A percentile compares a stretch with the other conserved stretches of the same genome.
These are phyloP conservation scores for Escovopsis sp. DNA, from an alignment of 2,329 filamentous ascomycete species.

Conservation along the genomic window DNA sequence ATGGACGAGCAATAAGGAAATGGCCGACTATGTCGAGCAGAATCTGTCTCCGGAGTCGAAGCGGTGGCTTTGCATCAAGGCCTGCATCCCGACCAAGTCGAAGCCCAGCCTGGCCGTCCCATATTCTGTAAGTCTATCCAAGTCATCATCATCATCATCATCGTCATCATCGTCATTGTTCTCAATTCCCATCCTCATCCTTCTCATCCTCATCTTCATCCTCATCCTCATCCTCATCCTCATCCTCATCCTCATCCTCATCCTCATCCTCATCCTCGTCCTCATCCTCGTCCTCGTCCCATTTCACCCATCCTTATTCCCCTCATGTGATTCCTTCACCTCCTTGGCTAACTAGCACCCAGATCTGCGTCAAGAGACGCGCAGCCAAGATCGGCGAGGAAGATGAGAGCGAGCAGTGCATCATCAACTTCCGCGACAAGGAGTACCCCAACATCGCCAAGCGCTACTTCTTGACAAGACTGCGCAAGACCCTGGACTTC, in stretches of 20 bases:
- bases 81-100: constrained; percentile 4
- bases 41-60: constrained; percentile 2
- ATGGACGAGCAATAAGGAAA: constrained; percentile 4
- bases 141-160: too few species aligned
- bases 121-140: constrained; percentile 5
- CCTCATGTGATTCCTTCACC: neutral
- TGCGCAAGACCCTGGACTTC: constrained; percentile 4
- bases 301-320: neutral
- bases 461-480: constrained; percentile 2
- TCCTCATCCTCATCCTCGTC: too few species aligned
- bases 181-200: too few species aligned
- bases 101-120: constrained; percentile 3
- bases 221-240: too few species aligned
- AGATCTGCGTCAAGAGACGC: constrained; percentile 5
- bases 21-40: constrained; percentile 7
- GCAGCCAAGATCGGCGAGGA: constrained; percentile 4
- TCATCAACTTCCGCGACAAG: constrained; percentile 5
- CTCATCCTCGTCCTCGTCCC: too few species aligned
- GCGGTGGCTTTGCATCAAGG: constrained; percentile 5
- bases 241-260: too few species aligned
- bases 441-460: constrained; percentile 4
- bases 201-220: too few species aligned
- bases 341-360: too few species aligned
- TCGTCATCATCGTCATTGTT: too few species aligned
- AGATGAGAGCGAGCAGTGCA: constrained; percentile 1